Base-by-base conservation (phyloP, 768 basidiomycete genomes). In the Trametes elegans region DNA sequence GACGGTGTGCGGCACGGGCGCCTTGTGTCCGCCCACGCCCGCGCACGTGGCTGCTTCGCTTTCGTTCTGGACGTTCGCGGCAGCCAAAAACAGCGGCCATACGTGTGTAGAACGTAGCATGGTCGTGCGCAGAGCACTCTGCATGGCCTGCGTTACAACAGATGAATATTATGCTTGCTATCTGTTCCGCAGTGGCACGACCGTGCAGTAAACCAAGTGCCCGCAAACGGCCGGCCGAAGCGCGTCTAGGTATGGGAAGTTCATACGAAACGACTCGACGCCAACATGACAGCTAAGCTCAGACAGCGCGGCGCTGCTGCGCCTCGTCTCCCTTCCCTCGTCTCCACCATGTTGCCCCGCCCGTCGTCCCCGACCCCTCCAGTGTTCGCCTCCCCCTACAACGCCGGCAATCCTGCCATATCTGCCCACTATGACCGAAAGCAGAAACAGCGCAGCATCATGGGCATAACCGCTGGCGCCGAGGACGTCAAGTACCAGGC, bases 401-500 rank as follows among this genome's bases (percentile, higher is more conserved):
- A 27, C 34, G 23, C 24, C 14, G 31, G 7, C 42, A 59, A 45
- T 31, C 42, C 52, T 13, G 39, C 52, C 35, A 44, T 54, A 3
- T 49, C 52, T 14, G 40, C 52, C 32, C 32, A 48, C 18, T 45
- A 49, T 29, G 57, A 59, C 13, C 52, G 57, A 38, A 53, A 49
- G 32, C 55, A 57, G 47, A 62, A 62, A 43, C 57, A 55, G 47
- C 58, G 57, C 44, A 38, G 56, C n/a, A 59, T 58, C 18, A 48
- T 55, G 19, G 87, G 85, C 58, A 87, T 89, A 59, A 80, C 87
- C 34, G 87, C 87, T 24, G 85, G 87, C 63, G 88, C 86, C 18
- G 90, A 92, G 67, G 90, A 93, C 71, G 82, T 81, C 66, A 92
- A 90, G 71, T 93, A 93, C 69, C 87, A 89, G 56, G 80, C 82